Percentiles rank a stretch among this genome's conserved stretches.
Conservation (phyloP, 805 yeast genomes). For the Saccharomycopsis capsularis region DNA sequence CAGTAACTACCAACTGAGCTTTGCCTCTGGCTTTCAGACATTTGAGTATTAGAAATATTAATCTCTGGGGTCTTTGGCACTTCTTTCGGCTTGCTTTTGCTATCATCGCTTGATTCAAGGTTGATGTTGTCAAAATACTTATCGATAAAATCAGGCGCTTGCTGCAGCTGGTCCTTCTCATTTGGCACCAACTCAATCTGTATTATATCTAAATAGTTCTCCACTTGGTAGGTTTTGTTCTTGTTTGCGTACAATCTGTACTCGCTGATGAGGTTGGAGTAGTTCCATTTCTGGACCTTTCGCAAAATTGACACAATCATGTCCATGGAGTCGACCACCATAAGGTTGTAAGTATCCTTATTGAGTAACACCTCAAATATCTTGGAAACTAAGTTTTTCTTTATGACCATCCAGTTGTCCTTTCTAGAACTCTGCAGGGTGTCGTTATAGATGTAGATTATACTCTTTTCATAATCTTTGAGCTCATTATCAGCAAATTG, state of each 20-base stretch:
- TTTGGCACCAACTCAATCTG: conserved; percentile 43
- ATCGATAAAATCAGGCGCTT: conserved; percentile 2
- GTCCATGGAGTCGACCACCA: conserved; percentile 74
- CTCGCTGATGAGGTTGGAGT: conserved; percentile 76
- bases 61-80: not conserved
- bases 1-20: conserved; percentile 13
- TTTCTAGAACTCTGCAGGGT: conserved; percentile 15
- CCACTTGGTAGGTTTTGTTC: conserved; percentile 71
- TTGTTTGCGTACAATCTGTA: conserved; percentile 71
- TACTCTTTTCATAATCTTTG: conserved; percentile 10
- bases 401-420: conserved; percentile 61
- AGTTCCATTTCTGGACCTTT: conserved; percentile 82
- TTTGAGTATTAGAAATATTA: not conserved
- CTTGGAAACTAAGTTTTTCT: conserved; percentile 53
- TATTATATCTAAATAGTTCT: conserved; percentile 71
- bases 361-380: conserved; percentile 64
- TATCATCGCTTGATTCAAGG: not conserved
- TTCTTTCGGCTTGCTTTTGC: not conserved
- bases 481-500: conserved; percentile 1
- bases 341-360: conserved; percentile 52
- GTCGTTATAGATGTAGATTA: conserved; percentile 14
- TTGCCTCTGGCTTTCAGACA: not conserved
- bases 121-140: not conserved
- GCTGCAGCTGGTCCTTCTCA: conserved; percentile 4
- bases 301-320: conserved; percentile 77